A percentile compares a stretch with the other conserved stretches of the same genome.
These are phyloP conservation scores for Cyclocybe cylindracea DNA, from an alignment of 768 basidiomycete species.

Conservation along the genomic window DNA sequence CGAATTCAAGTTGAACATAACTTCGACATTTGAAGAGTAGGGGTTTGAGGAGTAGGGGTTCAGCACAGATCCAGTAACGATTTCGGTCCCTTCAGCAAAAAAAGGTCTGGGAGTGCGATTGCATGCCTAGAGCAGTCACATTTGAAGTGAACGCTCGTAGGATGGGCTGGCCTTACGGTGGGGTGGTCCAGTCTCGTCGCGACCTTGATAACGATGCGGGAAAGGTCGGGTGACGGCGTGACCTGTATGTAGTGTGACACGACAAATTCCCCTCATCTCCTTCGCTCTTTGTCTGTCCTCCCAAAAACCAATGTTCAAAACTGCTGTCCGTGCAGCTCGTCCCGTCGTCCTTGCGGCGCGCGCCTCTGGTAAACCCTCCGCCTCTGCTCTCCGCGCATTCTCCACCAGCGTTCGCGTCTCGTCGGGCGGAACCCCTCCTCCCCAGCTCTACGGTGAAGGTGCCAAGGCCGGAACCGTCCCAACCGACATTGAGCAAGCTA, in stretches of 20 bases:
- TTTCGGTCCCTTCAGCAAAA: too few species aligned
- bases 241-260: constrained; percentile 13
- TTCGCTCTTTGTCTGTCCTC: constrained; percentile 7
- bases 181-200: too few species aligned
- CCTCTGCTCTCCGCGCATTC: constrained; percentile 50
- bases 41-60: too few species aligned
- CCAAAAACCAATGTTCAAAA: constrained; percentile 44
- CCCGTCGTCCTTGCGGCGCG: constrained; percentile 42
- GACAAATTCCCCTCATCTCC: not conserved
- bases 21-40: too few species aligned
- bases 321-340: constrained; percentile 46
- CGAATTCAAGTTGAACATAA: too few species aligned
- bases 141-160: too few species aligned
- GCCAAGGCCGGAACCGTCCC: constrained; percentile 75
- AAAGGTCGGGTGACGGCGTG: constrained; percentile 29
- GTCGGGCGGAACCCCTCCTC: constrained; percentile 59
- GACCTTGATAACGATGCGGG: constrained; percentile 19
- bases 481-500: constrained; percentile 87
- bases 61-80: too few species aligned
- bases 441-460: constrained; percentile 71
- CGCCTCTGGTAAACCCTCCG: constrained; percentile 32
- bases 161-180: too few species aligned
- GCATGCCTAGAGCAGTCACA: too few species aligned
- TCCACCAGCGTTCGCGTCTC: constrained; percentile 55
- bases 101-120: too few species aligned